These are phyloP conservation scores for Kandelia obovata DNA, from an alignment of 345 rosid species.

Conservation along the genomic window DNA sequence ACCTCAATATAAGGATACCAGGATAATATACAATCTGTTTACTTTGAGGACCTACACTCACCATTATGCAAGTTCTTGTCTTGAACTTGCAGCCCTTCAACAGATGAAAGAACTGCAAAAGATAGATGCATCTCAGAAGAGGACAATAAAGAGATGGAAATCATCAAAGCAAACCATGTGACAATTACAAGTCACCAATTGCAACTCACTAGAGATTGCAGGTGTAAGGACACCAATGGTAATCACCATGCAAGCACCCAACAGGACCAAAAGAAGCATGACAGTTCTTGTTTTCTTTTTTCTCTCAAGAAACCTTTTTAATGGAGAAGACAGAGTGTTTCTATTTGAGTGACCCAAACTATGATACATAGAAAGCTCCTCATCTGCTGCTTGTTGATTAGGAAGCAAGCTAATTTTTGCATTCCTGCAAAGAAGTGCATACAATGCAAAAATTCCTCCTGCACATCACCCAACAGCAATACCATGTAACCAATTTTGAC, in stretches of 20 bases:
- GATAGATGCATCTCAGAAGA: constrained; percentile 19
- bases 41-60: constrained; percentile 36
- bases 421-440: constrained; percentile 78
- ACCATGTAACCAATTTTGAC: constrained; percentile 7
- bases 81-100: constrained; percentile 62
- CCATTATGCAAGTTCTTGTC: constrained; percentile 47
- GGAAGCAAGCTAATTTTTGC: constrained; percentile 82
- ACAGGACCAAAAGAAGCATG: constrained; percentile 68
- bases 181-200: constrained; percentile 5
- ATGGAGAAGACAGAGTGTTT: constrained; percentile 37
- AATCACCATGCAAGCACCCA: constrained; percentile 60
- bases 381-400: constrained; percentile 87
- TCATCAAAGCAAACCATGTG: background rate
- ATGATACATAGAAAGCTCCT: constrained; percentile 79
- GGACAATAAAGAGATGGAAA: constrained; percentile 1
- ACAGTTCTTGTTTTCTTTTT: constrained; percentile 60
- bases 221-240: constrained; percentile 75
- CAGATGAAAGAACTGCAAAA: constrained; percentile 73
- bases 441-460: constrained; percentile 89
- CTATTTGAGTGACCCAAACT: constrained; percentile 43
- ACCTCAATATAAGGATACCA: too few species aligned
- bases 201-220: constrained; percentile 65
- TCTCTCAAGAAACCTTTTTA: constrained; percentile 54
- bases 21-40: background rate
- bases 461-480: constrained; percentile 26